Base-by-base conservation (phyloP, 352 stramenopile species). In the Plasmopara viticola region DNA sequence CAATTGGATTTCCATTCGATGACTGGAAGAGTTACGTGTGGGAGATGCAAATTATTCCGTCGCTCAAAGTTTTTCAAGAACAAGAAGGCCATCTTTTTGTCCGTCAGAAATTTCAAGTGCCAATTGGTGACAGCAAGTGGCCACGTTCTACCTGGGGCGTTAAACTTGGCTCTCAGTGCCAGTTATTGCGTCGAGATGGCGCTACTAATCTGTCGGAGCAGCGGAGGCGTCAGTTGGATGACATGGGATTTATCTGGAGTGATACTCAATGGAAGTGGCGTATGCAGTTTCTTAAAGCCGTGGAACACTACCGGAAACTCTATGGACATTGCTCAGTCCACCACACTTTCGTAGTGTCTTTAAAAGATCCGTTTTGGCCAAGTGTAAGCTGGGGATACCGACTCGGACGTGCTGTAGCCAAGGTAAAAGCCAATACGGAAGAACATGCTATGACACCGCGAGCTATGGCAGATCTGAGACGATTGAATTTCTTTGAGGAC, bases 81-180 rank as follows among this genome's bases (percentile, higher is more conserved):
- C 57, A 89, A 6, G 76, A 96, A 48, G 91, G 90, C n/a, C 88
- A 98, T 62, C 64, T 97, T 28, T 86, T 96, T 35, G 87, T 97
- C 12, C 87, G 87, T 17, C 87, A 96, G 50, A 63, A 72, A 25
- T 97, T 97, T 62, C 72, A 83, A 33, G 80, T 98, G 7, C 88
- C 89, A 2, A 38, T 68, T 12, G 64, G 79, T 40, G 69, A 84
- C 48, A 30, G 66, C 9, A 72, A 74, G 13, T 98, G 88, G 84
- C 87, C 90, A 47, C 66, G 87, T 28, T 72, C 86, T 6, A 76
- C 86, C 9, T 95, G 87, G 85, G 89, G 86, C 13, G 72, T 97
- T 33, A 84, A 90, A 35, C 68, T 98, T 17, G 94, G 94, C 31
- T 84, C 78, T 29, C 70, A 91, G 41, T 94, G 95, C n/a, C 91